Conservation (phyloP, 202 grass and related monocot genomes). For the Musa balbisiana region DNA sequence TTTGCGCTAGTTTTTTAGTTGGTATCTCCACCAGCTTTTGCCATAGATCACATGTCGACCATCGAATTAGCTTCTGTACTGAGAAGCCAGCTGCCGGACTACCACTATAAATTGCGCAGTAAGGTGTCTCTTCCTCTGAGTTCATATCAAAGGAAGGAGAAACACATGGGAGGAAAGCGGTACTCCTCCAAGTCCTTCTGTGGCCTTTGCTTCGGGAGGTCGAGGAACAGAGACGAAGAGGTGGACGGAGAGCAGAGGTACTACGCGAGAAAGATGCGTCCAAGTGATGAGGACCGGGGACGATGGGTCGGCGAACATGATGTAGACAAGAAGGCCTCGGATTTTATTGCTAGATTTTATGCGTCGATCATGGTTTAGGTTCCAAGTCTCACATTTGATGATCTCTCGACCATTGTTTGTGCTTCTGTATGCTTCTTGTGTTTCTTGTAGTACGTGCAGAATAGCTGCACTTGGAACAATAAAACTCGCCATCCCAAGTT, state of each 20-base stretch:
- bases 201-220: constrained; percentile 1
- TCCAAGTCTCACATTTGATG: not conserved
- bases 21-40: too few species aligned
- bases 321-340: constrained; percentile 72
- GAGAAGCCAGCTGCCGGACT: too few species aligned
- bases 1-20: too few species aligned
- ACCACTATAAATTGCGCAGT: too few species aligned
- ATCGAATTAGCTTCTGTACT: too few species aligned
- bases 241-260: not conserved
- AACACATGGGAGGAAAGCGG: not conserved
- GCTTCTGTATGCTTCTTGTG: too few species aligned
- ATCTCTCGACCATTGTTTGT: too few species aligned
- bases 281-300: constrained; percentile 67
- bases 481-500: too few species aligned
- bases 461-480: too few species aligned
- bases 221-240: not conserved
- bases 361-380: constrained; percentile 31
- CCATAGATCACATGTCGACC: too few species aligned
- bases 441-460: too few species aligned
- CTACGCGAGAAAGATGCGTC: constrained; percentile 45
- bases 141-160: not conserved
- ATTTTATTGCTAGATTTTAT: constrained; percentile 68
- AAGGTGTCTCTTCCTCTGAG: too few species aligned
- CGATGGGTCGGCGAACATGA: constrained; percentile 66
- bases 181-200: constrained; percentile 8